These are phyloP conservation scores for Passalora sequoiae DNA, from an alignment of 2,329 filamentous ascomycete genomes.

Conservation along the genomic window DNA sequence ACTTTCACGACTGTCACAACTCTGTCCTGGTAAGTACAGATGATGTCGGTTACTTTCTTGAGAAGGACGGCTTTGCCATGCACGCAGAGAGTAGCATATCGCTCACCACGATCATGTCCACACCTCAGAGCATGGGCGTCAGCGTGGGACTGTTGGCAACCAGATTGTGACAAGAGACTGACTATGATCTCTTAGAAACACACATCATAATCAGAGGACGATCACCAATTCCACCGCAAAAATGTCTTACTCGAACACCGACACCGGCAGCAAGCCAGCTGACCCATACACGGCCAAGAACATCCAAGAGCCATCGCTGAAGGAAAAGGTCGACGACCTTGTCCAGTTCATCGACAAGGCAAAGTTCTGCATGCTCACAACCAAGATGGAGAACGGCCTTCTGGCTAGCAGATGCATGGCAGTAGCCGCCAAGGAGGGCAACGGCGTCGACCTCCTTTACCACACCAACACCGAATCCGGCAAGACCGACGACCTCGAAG, in stretches of 20 bases:
- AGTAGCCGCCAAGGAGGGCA: slow-evolving; percentile 71
- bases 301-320: slow-evolving; percentile 62
- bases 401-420: slow-evolving; percentile 84
- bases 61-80: neutral
- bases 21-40: neutral
- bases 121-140: neutral
- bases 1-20: neutral
- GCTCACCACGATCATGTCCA: neutral
- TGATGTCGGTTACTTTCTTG: neutral
- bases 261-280: slow-evolving; percentile 58
- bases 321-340: slow-evolving; percentile 73
- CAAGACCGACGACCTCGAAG: slow-evolving; percentile 75
- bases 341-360: slow-evolving; percentile 62
- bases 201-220: slow-evolving; percentile 1
- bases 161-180: neutral
- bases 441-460: slow-evolving; percentile 78
- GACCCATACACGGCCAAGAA: slow-evolving; percentile 80
- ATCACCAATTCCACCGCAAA: slow-evolving; percentile 18
- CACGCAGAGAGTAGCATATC: neutral
- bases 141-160: neutral
- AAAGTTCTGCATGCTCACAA: slow-evolving; percentile 91
- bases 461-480: slow-evolving; percentile 86
- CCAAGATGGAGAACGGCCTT: slow-evolving; percentile 59
- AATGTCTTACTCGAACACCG: slow-evolving; percentile 53
- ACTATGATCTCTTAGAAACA: neutral